Evolutionary conservation across 768 basidiomycete species (phyloP), one percentile per base, ranked within the genome.

Genomic region (Phlebiopsis gigantea): DNA sequence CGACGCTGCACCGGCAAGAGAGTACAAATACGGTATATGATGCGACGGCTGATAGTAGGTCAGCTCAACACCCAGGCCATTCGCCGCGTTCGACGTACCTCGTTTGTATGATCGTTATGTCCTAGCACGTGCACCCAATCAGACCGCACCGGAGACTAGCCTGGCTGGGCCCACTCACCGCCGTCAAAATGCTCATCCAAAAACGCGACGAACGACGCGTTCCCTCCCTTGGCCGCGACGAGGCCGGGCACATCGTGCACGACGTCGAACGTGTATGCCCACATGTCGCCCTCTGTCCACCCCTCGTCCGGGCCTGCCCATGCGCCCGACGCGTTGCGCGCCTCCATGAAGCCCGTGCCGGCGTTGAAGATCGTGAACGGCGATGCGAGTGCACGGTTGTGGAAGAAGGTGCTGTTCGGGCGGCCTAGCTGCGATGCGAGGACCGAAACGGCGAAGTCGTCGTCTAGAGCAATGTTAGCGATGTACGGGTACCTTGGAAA

Each of bases 1-100:
- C 30, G 79, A 82, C 0, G 90, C 82, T 0, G 86, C 84, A 1
- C 83, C 85, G 0, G 87, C 86, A 1, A 90, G 71, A 0, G 86
- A 73, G 63, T 93, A 93, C 34, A 92, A 74, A 66, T 92, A 93
- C 0, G 90, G 90, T 43, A 92, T 90, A 66, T 92, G 90, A 59
- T 92, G 91, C 0, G 88, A 90, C 0, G 91, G 90, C 86, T 89
- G 56, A 22, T 25, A 14, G 6, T 34, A 10, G 9, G 44, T 46
- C 24, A 10, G 12, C 48, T 26, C 44, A 42, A 12, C 46, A 43
- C 28, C 49, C 9, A n/a, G 39, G 30, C 15, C 25, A 1, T 1
- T 7, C 19, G 14, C 1, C 42, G 7, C 49, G 46, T 9, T 12
- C 14, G 1, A 6, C 74, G 6, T 53, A 81, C 87, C 77, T 92